Base-by-base conservation (phyloP, 192 early-diverging fungal genomes). In the Linnemannia schmuckeri region DNA sequence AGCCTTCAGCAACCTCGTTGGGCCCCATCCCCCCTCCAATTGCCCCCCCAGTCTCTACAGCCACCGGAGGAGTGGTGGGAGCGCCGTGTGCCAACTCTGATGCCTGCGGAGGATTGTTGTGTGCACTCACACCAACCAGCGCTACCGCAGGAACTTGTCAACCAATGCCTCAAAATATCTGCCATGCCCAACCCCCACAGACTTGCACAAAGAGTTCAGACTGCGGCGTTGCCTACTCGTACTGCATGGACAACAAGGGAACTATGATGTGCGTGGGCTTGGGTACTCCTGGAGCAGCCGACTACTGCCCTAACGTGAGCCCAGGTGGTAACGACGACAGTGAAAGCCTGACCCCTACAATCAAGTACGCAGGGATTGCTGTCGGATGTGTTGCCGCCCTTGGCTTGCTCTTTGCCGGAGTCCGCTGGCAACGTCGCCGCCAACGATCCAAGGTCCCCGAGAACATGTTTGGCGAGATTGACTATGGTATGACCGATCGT, bases 401-500 rank as follows among this genome's bases (percentile, higher is more conserved):
- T 1, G 84, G 55, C 0, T 18, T 81, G 3, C 71, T 68, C 24
- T 87, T 87, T 78, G 84, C 84, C 7, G 18, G 77, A 12, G 79
- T 87, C 2, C 79, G 84, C 27, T 87, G 84, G 79, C 74, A 87
- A 35, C 49, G 79, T 41, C 84, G 79, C 74, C 79, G 84, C 41
- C 74, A 87, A 30, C 68, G 84, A 46, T 78, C 79, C 27, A 72
- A 72, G 44, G 46, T 78, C 35, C 84, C 83, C 57, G 84, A 70
- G 13, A 71, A 87, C 15, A 87, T 87, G 84, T 87, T 87, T 81
- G 75, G 79, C 5, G 84, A 81, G 49, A 68, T 87, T 13, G 79
- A 87, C n/a, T 87, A 87, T 73, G 84, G 84, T 4, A 86, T 86
- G 83, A 80, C 83, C 10, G 78, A 85, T 35, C 77, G 83, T 1